Conservation (phyloP, 495 filamentous ascomycete genomes). For the Aspergillus panamensis region DNA sequence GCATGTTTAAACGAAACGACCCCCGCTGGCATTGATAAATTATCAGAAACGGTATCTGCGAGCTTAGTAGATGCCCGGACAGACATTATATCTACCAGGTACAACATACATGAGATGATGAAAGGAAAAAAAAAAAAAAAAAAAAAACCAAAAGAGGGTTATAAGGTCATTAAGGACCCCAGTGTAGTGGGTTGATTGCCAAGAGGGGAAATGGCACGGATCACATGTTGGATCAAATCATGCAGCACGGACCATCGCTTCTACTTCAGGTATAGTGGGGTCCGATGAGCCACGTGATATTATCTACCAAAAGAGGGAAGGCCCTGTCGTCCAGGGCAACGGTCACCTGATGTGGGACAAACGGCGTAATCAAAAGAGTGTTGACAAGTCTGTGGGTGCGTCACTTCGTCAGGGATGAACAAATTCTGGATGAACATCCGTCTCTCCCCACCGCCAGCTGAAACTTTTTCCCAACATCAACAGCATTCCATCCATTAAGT, state of each 20-base stretch:
- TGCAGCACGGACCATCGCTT: not conserved
- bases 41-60: constrained; percentile 1
- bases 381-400: constrained; percentile 27
- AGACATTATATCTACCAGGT: not conserved
- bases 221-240: too few relatives aligned
- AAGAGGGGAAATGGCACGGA: too few relatives aligned
- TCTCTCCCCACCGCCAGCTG: constrained; percentile 13
- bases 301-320: constrained; percentile 11
- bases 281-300: constrained; percentile 2
- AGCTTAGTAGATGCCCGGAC: constrained; percentile 1
- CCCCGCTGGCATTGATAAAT: not conserved
- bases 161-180: not conserved
- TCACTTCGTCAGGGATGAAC: constrained; percentile 28
- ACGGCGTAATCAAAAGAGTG: constrained; percentile 33
- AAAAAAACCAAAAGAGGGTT: not conserved
- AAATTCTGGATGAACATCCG: constrained; percentile 1
- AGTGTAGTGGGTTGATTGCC: not conserved
- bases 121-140: not conserved
- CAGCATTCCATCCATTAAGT: not conserved
- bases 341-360: constrained; percentile 32
- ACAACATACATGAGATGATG: constrained; percentile 7
- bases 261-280: not conserved
- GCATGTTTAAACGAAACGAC: constrained; percentile 54
- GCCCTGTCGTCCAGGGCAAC: constrained; percentile 36
- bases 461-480: constrained; percentile 2